Percentiles rank a stretch among this genome's conserved stretches.
Evolutionary conservation across 2,329 filamentous ascomycete genomes (phyloP).

Genomic region (Aureobasidium sp.): DNA sequence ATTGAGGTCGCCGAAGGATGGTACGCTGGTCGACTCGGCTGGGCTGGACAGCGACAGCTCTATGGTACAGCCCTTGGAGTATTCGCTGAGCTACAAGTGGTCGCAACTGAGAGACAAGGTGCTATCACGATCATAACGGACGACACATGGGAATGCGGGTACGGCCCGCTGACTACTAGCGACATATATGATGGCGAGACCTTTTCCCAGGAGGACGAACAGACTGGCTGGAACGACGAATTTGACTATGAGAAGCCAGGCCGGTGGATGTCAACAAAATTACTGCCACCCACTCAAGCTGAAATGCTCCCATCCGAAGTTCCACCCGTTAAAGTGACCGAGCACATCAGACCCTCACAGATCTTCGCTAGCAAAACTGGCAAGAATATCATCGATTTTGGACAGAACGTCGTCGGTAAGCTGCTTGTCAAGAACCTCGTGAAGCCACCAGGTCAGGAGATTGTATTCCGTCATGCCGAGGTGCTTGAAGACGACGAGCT

Average conservation of each 20-base stretch:
- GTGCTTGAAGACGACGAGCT: conserved; percentile 44
- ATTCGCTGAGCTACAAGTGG: conserved; percentile 31
- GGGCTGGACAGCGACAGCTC: conserved; percentile 25
- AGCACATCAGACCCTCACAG: conserved; percentile 21
- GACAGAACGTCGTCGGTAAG: conserved; percentile 50
- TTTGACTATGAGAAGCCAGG: conserved; percentile 19
- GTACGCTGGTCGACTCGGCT: conserved; percentile 36
- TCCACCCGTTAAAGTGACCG: conserved; percentile 35
- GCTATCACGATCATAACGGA: conserved; percentile 28
- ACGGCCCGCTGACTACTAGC: conserved; percentile 27
- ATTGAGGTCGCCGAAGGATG: conserved; percentile 43
- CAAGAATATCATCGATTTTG: conserved; percentile 47
- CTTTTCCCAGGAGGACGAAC: conserved; percentile 36
- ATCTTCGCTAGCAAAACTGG: conserved; percentile 31
- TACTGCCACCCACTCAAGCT: conserved; percentile 24
- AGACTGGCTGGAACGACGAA: conserved; percentile 1
- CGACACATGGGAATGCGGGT: conserved; percentile 28
- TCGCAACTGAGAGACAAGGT: conserved; percentile 24
- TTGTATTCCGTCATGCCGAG: conserved; percentile 46
- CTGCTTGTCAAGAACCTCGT: conserved; percentile 30
- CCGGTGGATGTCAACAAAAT: conserved; percentile 25
- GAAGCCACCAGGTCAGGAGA: conserved; percentile 33
- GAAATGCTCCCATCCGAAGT: conserved; percentile 34
- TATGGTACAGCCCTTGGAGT: conserved; percentile 35
- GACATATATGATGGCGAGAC: conserved; percentile 49